Conservation (phyloP, 441 rosid species). For the Daphne laureola region DNA sequence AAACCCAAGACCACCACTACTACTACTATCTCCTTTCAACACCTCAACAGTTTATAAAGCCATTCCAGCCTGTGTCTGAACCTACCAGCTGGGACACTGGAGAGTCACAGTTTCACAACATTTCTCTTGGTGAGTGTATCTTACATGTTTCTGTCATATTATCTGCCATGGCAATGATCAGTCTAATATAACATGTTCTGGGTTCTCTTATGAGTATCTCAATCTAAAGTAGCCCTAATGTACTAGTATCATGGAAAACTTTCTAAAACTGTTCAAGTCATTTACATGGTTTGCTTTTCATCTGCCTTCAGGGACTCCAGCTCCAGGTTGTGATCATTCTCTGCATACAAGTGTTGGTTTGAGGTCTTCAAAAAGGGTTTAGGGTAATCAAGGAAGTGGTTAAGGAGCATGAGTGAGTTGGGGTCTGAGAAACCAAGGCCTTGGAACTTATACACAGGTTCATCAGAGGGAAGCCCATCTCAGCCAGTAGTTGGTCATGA, state of each 20-base stretch:
- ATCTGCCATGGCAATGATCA: too few species aligned
- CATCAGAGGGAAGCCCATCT: conserved; percentile 43
- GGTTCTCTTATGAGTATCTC: too few species aligned
- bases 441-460: conserved; percentile 58
- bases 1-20: conserved; percentile 18
- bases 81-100: conserved; percentile 4
- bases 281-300: too few species aligned
- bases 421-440: conserved; percentile 45
- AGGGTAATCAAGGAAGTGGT: not conserved
- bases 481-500: conserved; percentile 32
- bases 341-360: not conserved
- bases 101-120: not conserved
- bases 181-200: too few species aligned
- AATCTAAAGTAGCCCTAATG: too few species aligned
- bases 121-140: conserved; percentile 13
- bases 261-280: too few species aligned
- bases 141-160: too few species aligned
- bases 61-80: not conserved
- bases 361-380: not conserved
- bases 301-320: conserved; percentile 10
- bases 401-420: conserved; percentile 34
- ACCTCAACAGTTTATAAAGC: conserved; percentile 24
- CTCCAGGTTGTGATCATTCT: conserved; percentile 11
- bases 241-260: too few species aligned
- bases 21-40: conserved; percentile 11